Percentiles rank a stretch among this genome's conserved stretches.
These are phyloP conservation scores for Penicillium sp. DNA, from an alignment of 2,329 filamentous ascomycete species.

Conservation along the genomic window DNA sequence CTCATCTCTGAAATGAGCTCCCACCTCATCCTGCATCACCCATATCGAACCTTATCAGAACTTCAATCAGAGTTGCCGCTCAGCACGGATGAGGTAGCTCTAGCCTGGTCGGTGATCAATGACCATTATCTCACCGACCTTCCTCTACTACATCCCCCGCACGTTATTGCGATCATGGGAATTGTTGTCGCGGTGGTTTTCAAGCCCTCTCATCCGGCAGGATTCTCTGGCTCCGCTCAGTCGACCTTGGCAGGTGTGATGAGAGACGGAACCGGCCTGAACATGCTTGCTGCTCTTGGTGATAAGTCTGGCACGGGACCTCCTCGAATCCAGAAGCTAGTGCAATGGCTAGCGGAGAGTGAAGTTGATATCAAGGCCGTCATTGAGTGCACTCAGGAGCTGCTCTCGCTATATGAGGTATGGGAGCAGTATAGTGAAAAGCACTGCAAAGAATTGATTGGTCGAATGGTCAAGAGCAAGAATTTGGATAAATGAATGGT, in stretches of 20 bases:
- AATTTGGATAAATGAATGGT: slow-evolving; percentile 58
- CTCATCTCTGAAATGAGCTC: slow-evolving; percentile 90
- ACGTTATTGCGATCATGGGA: slow-evolving; percentile 83
- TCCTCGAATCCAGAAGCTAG: slow-evolving; percentile 64
- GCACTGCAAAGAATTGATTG: slow-evolving; percentile 66
- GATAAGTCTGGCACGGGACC: slow-evolving; percentile 36
- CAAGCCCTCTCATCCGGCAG: slow-evolving; percentile 61
- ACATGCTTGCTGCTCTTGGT: slow-evolving; percentile 39
- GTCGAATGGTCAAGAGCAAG: slow-evolving; percentile 64
- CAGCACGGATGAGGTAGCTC: slow-evolving; percentile 74
- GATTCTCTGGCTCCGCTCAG: slow-evolving; percentile 37
- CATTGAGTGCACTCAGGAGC: slow-evolving; percentile 87
- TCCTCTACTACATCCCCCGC: slow-evolving; percentile 83
- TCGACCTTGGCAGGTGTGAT: slow-evolving; percentile 39
- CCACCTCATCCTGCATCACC: slow-evolving; percentile 87
- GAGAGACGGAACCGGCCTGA: slow-evolving; percentile 40
- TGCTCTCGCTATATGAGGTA: slow-evolving; percentile 84
- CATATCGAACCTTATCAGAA: slow-evolving; percentile 78
- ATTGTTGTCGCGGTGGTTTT: slow-evolving; percentile 84
- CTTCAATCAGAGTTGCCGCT: slow-evolving; percentile 72
- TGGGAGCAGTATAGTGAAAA: slow-evolving; percentile 71
- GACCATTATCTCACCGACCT: slow-evolving; percentile 92
- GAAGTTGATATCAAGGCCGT: slow-evolving; percentile 82
- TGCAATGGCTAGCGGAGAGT: slow-evolving; percentile 84
- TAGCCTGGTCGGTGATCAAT: slow-evolving; percentile 85